These are phyloP conservation scores for Dioscorea dumetorum DNA, from an alignment of 106 monocot genomes.

Conservation along the genomic window DNA sequence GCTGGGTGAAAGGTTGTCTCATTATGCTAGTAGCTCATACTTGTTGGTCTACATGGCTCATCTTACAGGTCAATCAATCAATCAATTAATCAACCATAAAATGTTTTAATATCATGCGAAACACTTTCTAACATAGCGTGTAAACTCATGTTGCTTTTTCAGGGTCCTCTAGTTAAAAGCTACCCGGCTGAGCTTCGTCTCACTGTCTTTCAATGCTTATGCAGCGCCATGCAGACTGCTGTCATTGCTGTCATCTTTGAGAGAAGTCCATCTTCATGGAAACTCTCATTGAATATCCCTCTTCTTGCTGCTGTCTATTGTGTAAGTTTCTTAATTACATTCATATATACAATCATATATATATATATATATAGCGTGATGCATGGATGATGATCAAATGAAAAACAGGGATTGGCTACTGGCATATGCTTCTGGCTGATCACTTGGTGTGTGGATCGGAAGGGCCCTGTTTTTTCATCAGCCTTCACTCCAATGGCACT, in stretches of 20 bases:
- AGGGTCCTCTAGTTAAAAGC: not conserved
- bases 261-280: not conserved
- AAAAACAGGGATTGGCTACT: not conserved
- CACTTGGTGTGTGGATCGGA: constrained; percentile 1
- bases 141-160: not conserved
- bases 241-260: not conserved
- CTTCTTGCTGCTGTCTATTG: not conserved
- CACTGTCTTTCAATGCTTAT: not conserved
- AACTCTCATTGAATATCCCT: not conserved
- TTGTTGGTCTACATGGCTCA: not conserved
- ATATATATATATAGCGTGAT: not conserved
- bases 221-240: not conserved
- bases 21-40: constrained; percentile 1
- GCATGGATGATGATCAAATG: not conserved
- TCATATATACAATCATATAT: not conserved
- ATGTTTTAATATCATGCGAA: too few relatives aligned
- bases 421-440: constrained; percentile 1
- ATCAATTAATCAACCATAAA: too few relatives aligned
- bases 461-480: constrained; percentile 6
- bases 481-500: constrained; percentile 4
- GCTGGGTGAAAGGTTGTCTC: not conserved
- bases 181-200: not conserved
- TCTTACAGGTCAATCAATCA: too few relatives aligned
- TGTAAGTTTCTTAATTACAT: not conserved
- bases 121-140: too few relatives aligned